Conservation (phyloP, 225 moss, liverwort and hornwort species). For the Asterella californica region DNA sequence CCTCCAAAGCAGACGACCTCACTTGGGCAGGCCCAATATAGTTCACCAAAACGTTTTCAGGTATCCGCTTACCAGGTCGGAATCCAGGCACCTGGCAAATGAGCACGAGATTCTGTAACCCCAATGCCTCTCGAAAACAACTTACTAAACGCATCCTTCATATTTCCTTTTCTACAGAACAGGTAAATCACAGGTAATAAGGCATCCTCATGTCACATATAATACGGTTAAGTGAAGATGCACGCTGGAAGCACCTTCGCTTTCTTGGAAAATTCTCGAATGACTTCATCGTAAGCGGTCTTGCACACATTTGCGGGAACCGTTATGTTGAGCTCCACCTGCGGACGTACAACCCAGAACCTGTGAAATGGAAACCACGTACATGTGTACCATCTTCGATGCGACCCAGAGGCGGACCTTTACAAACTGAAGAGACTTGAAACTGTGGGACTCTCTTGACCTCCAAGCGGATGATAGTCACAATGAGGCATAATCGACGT, state of each 20-base stretch:
- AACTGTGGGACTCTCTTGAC: background rate
- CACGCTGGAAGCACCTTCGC: constrained; percentile 54
- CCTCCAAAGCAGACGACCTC: constrained; percentile 78
- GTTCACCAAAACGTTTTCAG: constrained; percentile 85
- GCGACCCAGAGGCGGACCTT: background rate
- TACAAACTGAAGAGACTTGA: background rate
- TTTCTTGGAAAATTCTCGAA: constrained; percentile 90
- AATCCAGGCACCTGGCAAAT: constrained; percentile 66
- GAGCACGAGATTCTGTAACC: background rate
- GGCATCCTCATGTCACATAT: background rate
- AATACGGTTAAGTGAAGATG: background rate
- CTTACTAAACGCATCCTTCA: background rate
- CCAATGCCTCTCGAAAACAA: background rate
- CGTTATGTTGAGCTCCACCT: constrained; percentile 76
- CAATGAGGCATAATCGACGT: background rate
- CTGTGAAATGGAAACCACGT: background rate
- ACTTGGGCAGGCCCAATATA: constrained; percentile 72
- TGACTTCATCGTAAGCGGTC: constrained; percentile 71
- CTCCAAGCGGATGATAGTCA: background rate
- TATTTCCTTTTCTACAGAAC: background rate
- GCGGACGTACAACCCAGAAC: constrained; percentile 1
- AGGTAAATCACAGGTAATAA: background rate
- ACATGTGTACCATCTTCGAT: background rate
- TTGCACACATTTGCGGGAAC: constrained; percentile 80
- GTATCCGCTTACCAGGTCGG: constrained; percentile 75